These are phyloP conservation scores for Trebouxia sp. DNA, from an alignment of 139 green algal genomes.

Conservation along the genomic window DNA sequence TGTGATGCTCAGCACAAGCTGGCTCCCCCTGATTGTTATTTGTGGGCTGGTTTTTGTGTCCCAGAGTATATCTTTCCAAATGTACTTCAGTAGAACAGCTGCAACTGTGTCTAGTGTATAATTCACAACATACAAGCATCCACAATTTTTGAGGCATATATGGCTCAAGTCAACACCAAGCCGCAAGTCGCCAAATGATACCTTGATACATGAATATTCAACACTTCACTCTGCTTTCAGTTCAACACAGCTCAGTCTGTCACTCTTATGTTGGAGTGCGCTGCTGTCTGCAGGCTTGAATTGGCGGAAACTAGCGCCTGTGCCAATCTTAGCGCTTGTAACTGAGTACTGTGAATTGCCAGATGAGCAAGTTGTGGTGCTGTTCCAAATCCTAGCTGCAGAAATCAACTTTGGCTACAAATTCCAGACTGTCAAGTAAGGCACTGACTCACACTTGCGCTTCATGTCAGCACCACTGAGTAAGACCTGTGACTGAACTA, in stretches of 20 bases:
- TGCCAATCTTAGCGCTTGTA: constrained; percentile 47
- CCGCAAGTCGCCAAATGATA: too few species aligned
- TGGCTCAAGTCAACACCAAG: too few species aligned
- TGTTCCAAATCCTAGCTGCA: constrained; percentile 72
- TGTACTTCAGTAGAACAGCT: too few species aligned
- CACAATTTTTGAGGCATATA: too few species aligned
- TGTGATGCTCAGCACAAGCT: too few species aligned
- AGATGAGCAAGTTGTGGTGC: constrained; percentile 64
- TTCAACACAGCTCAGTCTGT: neutral
- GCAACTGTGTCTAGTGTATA: too few species aligned
- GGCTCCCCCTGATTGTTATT: too few species aligned
- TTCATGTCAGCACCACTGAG: constrained; percentile 39
- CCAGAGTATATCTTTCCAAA: too few species aligned
- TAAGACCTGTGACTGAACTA: constrained; percentile 49
- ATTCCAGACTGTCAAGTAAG: constrained; percentile 52
- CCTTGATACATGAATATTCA: too few species aligned
- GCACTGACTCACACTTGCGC: constrained; percentile 56
- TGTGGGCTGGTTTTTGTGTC: too few species aligned
- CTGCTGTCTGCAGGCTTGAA: constrained; percentile 18
- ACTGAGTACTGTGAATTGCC: constrained; percentile 47
- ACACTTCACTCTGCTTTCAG: too few species aligned
- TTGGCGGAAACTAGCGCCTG: constrained; percentile 42
- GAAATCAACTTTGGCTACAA: constrained; percentile 77
- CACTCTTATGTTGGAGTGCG: neutral
- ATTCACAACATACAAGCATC: too few species aligned